These are phyloP conservation scores for Nakazawaea sp. DNA, from an alignment of 805 yeast species.

Conservation along the genomic window DNA sequence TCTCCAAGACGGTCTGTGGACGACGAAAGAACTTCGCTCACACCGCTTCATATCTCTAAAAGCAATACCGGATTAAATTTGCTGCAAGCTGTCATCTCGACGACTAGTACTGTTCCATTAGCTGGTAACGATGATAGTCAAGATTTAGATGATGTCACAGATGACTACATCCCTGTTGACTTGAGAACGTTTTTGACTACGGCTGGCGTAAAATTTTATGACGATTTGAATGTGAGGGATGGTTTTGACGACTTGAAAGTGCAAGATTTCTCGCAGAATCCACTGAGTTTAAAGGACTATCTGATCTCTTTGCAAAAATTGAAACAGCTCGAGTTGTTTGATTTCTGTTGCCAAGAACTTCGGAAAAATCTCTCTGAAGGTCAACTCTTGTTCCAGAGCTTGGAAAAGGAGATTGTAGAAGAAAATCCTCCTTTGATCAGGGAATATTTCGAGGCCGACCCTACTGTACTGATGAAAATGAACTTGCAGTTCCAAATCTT, in stretches of 20 bases:
- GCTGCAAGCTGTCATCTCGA: conserved; percentile 14
- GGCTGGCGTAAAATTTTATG: conserved; percentile 36
- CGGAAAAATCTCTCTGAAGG: conserved; percentile 45
- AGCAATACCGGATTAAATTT: conserved; percentile 3
- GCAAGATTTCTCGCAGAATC: background rate
- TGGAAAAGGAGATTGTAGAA: conserved; percentile 36
- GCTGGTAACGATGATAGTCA: conserved; percentile 15
- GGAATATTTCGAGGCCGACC: conserved; percentile 36
- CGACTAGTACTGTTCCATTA: conserved; percentile 22
- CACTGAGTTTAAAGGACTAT: conserved; percentile 24
- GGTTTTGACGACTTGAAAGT: background rate
- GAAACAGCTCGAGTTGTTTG: conserved; percentile 40
- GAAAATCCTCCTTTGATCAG: conserved; percentile 44
- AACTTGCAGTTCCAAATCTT: conserved; percentile 41
- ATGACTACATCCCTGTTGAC: conserved; percentile 26
- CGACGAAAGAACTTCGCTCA: conserved; percentile 4
- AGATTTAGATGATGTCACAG: conserved; percentile 11
- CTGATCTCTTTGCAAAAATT: conserved; percentile 31
- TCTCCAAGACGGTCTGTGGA: conserved; percentile 5
- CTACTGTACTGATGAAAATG: conserved; percentile 32
- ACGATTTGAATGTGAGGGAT: conserved; percentile 29
- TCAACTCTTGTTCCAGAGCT: conserved; percentile 34
- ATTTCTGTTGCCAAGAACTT: conserved; percentile 48
- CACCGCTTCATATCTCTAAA: conserved; percentile 11
- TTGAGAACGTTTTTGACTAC: conserved; percentile 31